Evolutionary conservation across 345 rosid species (phyloP), one percentile per base, ranked within the genome.

Genomic region (Pistacia vera): DNA sequence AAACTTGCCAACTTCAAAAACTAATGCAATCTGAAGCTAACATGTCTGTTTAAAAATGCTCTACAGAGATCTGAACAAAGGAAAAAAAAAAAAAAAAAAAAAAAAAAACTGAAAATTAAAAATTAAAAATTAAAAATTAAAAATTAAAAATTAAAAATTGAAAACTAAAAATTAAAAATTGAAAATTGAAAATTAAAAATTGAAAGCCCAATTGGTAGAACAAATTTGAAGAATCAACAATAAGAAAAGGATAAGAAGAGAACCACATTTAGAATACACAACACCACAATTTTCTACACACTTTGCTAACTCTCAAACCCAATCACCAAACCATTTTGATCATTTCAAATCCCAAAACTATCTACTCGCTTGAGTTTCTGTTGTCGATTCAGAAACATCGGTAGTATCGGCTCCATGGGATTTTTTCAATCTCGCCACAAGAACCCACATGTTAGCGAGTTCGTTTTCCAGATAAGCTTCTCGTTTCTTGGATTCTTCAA

Each of bases 381-480:
- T 81, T 0, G 84, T 63, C 25, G 84, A 76, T 56, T 89, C 90
- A 5, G 86, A 79, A 54, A 72, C 78, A 65, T 82, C 90, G 1
- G 81, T 63, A 72, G 81, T 59, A 74, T 87, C 95, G 28, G 67
- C 77, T 54, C 87, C 97, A 49, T 81, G 88, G 25, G 94, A 87
- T 73, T 85, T 92, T 77, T 92, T 97, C 86, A 97, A 64, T 80
- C 91, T 94, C 2, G 99, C 94, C 48, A 97, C 99, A 33, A 92
- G 94, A 74, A 93, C 97, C 99, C 99, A 97, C 99, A 97, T 97
- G 80, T 88, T 97, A 38, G 99, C 99, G 7, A 97, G 98, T 83
- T 97, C 99, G 25, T 94, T 92, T 87, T 97, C 99, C 74, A 97
- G 79, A 79, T 97, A 93, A 5, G 98, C 90, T 88, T 97, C 99